These are phyloP conservation scores for Fragosphaeria purpurea DNA, from an alignment of 2,329 filamentous ascomycete species.

Conservation along the genomic window DNA sequence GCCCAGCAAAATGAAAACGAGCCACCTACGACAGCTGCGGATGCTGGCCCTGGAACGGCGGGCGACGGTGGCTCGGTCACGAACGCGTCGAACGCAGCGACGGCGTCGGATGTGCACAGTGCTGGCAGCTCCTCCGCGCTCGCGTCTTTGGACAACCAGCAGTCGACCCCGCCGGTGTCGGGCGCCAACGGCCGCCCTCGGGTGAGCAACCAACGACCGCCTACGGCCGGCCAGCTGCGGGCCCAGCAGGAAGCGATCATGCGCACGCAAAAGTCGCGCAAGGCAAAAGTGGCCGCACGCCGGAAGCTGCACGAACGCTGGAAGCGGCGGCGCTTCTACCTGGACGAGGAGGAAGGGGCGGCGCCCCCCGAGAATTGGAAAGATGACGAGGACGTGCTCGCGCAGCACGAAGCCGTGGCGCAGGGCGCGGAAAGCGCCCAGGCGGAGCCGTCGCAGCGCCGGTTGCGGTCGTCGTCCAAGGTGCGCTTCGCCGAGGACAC, in stretches of 20 bases:
- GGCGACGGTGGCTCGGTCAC: too few relatives aligned
- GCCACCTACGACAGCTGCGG: too few relatives aligned
- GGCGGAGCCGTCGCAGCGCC: conserved; percentile 26
- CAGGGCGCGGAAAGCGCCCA: background rate
- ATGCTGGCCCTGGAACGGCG: too few relatives aligned
- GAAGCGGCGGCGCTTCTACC: conserved; percentile 69
- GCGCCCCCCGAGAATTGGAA: conserved; percentile 54
- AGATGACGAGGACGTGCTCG: conserved; percentile 47
- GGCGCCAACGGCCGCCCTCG: background rate
- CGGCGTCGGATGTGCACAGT: too few relatives aligned
- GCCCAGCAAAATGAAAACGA: too few relatives aligned
- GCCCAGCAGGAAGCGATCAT: conserved; percentile 25
- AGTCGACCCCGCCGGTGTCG: background rate
- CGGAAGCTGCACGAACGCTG: conserved; percentile 58
- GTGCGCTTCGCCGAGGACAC: conserved; percentile 66
- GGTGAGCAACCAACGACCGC: background rate
- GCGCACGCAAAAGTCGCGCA: conserved; percentile 25
- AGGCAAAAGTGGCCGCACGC: conserved; percentile 31
- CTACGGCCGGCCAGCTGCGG: conserved; percentile 17
- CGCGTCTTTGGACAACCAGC: background rate
- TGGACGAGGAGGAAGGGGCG: conserved; percentile 75
- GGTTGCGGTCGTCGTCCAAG: conserved; percentile 68
- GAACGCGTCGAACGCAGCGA: too few relatives aligned
- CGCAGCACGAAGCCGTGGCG: conserved; percentile 23
- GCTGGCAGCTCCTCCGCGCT: too few relatives aligned